Percentiles rank a stretch among this genome's conserved stretches.
These are phyloP conservation scores for Penicillium paneum DNA, from an alignment of 2,329 filamentous ascomycete genomes.

Conservation along the genomic window DNA sequence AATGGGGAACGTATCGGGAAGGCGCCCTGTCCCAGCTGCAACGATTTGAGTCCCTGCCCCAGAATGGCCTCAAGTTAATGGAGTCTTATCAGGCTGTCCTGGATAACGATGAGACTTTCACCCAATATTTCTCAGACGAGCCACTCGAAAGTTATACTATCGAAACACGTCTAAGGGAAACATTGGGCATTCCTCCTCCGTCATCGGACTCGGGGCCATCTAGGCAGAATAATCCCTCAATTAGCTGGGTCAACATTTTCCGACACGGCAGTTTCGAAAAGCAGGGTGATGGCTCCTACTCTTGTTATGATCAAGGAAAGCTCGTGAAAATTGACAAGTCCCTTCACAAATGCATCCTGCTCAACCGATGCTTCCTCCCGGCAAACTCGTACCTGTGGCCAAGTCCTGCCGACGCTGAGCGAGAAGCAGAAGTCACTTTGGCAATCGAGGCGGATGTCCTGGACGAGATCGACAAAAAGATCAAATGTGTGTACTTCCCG, in stretches of 20 bases:
- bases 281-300: background rate
- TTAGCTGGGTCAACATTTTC: slow-evolving; percentile 8
- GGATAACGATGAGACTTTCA: slow-evolving; percentile 4
- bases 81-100: slow-evolving; percentile 3
- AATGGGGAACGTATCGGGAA: background rate
- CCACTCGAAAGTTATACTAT: slow-evolving; percentile 2
- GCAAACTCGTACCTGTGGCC: background rate
- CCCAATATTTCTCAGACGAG: slow-evolving; percentile 2
- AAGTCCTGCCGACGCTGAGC: background rate
- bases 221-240: background rate
- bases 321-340: slow-evolving; percentile 2
- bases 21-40: background rate
- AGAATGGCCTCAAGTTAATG: background rate
- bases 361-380: background rate
- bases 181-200: background rate
- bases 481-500: background rate
- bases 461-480: background rate
- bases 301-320: background rate
- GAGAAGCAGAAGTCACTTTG: background rate
- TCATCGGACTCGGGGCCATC: background rate
- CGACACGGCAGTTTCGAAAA: slow-evolving; percentile 2
- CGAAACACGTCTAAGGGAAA: slow-evolving; percentile 1
- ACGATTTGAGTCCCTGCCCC: background rate
- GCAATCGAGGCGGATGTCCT: slow-evolving; percentile 1
- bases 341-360: background rate